A percentile compares a stretch with the other conserved stretches of the same genome.
Evolutionary conservation across 805 yeast genomes (phyloP).

Genomic region (Teunomyces lycoperdinae): DNA sequence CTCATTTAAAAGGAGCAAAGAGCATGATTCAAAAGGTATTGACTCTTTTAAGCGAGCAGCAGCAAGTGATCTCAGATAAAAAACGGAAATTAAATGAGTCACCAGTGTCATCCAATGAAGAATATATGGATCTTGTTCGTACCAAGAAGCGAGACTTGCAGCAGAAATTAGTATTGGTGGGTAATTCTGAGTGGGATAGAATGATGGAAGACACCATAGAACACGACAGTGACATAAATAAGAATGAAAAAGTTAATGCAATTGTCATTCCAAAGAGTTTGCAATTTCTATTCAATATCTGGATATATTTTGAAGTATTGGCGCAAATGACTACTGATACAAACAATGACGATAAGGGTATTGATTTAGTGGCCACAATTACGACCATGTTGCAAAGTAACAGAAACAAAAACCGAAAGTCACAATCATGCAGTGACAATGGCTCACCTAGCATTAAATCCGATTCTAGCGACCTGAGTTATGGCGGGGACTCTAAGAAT

Average conservation of each 20-base stretch:
- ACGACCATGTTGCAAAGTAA: constrained; percentile 29
- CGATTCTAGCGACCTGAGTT: constrained; percentile 25
- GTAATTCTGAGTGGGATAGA: constrained; percentile 30
- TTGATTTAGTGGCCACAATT: constrained; percentile 40
- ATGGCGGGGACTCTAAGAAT: constrained; percentile 9
- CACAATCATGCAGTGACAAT: background rate
- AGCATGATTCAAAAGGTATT: constrained; percentile 53
- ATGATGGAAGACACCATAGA: constrained; percentile 16
- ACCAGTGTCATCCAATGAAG: constrained; percentile 7
- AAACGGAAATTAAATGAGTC: constrained; percentile 8
- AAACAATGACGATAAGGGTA: constrained; percentile 42
- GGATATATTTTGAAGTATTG: constrained; percentile 66
- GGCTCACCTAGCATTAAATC: constrained; percentile 14
- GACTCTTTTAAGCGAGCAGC: constrained; percentile 25
- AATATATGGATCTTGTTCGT: constrained; percentile 4
- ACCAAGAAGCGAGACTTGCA: constrained; percentile 12
- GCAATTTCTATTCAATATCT: constrained; percentile 57
- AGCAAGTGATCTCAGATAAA: constrained; percentile 12
- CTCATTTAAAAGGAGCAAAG: constrained; percentile 66
- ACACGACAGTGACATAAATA: constrained; percentile 1
- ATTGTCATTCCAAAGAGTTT: constrained; percentile 38
- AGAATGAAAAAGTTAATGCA: constrained; percentile 5
- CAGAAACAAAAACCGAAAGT: constrained; percentile 12
- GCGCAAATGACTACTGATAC: constrained; percentile 60
- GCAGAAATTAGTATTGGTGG: constrained; percentile 28